A percentile compares a stretch with the other conserved stretches of the same genome.
Conservation (phyloP, 73 alveolate species). For the Tetrahymena borealis region DNA sequence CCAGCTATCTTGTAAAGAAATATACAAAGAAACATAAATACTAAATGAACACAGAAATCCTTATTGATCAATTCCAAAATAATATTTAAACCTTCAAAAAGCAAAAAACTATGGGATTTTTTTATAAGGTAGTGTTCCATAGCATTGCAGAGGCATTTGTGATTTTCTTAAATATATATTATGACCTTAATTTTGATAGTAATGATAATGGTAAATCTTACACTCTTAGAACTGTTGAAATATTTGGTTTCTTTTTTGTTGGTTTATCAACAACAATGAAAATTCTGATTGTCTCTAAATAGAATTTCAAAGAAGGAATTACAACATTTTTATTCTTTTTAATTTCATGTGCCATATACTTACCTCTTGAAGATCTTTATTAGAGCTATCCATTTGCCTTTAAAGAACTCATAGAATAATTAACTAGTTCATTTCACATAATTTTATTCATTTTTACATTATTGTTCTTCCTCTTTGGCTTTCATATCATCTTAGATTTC, state of each 20-base stretch:
- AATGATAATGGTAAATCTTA: not conserved
- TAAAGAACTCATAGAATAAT: not conserved
- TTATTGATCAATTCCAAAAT: not conserved
- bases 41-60: not conserved
- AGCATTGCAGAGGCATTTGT: not conserved
- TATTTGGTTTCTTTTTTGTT: not conserved
- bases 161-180: not conserved
- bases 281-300: not conserved
- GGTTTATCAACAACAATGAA: not conserved
- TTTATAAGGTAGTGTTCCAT: not conserved
- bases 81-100: not conserved
- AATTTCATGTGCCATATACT: not conserved
- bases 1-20: not conserved
- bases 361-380: not conserved
- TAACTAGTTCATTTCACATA: not conserved
- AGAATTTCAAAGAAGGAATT: not conserved
- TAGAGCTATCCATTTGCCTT: not conserved
- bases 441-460: not conserved
- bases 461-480: not conserved
- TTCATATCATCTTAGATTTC: not conserved
- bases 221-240: not conserved
- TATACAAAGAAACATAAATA: not conserved
- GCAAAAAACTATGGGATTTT: not conserved
- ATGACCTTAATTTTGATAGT: not conserved
- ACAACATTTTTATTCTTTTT: not conserved